Evolutionary conservation across 176 grass and related monocot genomes (phyloP).

Genomic region (Paspalum notatum): DNA sequence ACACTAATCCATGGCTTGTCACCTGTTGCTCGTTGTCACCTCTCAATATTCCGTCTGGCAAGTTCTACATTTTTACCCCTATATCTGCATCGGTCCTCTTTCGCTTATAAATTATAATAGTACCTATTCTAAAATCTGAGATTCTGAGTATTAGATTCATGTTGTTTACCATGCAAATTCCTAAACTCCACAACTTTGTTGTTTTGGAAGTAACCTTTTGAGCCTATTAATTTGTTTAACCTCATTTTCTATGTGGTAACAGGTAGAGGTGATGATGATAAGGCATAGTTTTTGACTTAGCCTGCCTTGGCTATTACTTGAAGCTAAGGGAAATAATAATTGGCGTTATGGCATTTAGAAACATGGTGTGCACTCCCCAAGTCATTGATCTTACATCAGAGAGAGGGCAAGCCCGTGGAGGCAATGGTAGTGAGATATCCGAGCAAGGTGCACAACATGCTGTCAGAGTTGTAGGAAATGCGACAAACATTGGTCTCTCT

Average conservation of each 20-base stretch:
- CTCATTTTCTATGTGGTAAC: conserved; percentile 41
- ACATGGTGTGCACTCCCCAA: conserved; percentile 54
- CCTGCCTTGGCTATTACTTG: conserved; percentile 48
- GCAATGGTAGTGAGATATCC: conserved; percentile 40
- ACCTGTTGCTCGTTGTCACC: neutral
- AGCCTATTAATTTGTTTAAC: conserved; percentile 30
- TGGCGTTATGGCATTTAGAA: conserved; percentile 64
- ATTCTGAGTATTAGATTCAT: neutral
- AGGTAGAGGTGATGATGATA: conserved; percentile 66
- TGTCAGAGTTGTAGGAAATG: conserved; percentile 53
- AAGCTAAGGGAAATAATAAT: conserved; percentile 52
- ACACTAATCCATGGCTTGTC: neutral
- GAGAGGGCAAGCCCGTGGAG: conserved; percentile 40
- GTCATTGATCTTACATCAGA: conserved; percentile 63
- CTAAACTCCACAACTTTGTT: conserved; percentile 2
- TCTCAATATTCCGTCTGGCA: neutral
- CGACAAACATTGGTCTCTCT: conserved; percentile 32
- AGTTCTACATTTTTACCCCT: neutral
- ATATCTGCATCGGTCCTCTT: neutral
- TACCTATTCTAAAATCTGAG: neutral
- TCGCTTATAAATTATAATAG: conserved; percentile 2
- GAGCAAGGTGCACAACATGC: conserved; percentile 50
- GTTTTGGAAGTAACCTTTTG: conserved; percentile 1
- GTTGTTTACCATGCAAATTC: conserved; percentile 27
- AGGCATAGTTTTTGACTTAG: conserved; percentile 56